Evolutionary conservation across 1,139 yeast genomes (phyloP), one percentile per base, ranked within the genome.

Genomic region (Blastobotrys niveus): DNA sequence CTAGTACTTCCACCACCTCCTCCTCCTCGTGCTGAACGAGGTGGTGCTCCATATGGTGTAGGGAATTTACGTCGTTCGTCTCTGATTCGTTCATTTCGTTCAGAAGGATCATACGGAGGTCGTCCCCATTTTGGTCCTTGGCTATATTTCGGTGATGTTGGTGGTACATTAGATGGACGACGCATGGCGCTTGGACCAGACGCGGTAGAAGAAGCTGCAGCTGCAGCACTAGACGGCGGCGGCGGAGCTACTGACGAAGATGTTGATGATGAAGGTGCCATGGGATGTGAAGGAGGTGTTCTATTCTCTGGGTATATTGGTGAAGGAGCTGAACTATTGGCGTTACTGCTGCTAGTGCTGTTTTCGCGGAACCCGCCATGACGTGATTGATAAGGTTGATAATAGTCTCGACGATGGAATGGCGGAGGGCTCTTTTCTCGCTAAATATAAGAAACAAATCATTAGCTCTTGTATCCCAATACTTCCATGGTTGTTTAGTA

Each of bases 51-150:
- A 32, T 40, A 41, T 3, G 47, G 44, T 7, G 43, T 26, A 2
- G 47, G 47, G 32, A 34, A 44, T 19, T 44, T 44, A n/a, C 47
- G 43, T 9, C 47, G 33, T 12, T 44, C 47, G 19, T 37, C 41
- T 17, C 43, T 25, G 17, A 31, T 31, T 12, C 34, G 21, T 5
- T 21, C 27, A 9, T 15, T 18, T 15, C 38, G 12, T n/a, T 40
- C 38, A 14, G 33, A 32, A 10, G 32, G 38, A 26, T 40, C 33
- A 33, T 40, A 40, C 32, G 38, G 21, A 5, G 38, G 38, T 19
- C 38, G 38, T n/a, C 22, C 34, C 34, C 31, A 31, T 12, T n/a
- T 37, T 9, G 24, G 31, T 32, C 34, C 29, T 10, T 8, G 35
- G 32, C 31, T 31, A 29, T 41, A 41, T 21, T 41, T 41, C 12